A percentile compares a stretch with the other conserved stretches of the same genome.
These are phyloP conservation scores for Nicotiana sylvestris DNA, from an alignment of 257 asterid species.

Conservation along the genomic window DNA sequence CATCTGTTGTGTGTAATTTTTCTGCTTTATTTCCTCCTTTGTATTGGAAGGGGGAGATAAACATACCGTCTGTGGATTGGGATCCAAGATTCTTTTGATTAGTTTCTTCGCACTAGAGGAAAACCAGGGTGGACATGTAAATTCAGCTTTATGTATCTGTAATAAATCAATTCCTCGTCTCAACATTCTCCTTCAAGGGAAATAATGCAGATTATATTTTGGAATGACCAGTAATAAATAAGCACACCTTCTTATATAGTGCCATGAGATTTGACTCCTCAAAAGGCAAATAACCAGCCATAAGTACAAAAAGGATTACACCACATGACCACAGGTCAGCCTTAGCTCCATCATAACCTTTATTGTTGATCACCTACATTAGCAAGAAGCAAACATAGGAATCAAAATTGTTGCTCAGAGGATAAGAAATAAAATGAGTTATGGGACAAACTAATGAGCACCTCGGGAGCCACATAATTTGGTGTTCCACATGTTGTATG, in stretches of 20 bases:
- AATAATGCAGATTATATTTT: neutral
- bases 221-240: neutral
- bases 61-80: constrained; percentile 81
- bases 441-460: constrained; percentile 19
- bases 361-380: constrained; percentile 72
- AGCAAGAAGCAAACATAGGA: constrained; percentile 7
- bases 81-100: constrained; percentile 86
- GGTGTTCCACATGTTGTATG: constrained; percentile 99
- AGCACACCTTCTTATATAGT: constrained; percentile 39
- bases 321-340: constrained; percentile 96
- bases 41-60: neutral
- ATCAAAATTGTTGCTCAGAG: neutral
- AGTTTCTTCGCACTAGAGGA: constrained; percentile 78
- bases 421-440: neutral
- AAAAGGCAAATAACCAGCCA: constrained; percentile 69
- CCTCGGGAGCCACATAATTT: constrained; percentile 98
- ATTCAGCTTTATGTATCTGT: constrained; percentile 93
- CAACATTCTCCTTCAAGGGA: neutral
- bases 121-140: constrained; percentile 85
- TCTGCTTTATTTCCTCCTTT: neutral
- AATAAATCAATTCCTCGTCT: constrained; percentile 19
- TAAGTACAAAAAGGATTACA: constrained; percentile 44
- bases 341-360: constrained; percentile 96
- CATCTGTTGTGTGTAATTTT: neutral
- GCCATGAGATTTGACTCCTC: constrained; percentile 79